Conservation (phyloP, 2,329 filamentous ascomycete genomes). For the Chrysoporthe austroafricana region DNA sequence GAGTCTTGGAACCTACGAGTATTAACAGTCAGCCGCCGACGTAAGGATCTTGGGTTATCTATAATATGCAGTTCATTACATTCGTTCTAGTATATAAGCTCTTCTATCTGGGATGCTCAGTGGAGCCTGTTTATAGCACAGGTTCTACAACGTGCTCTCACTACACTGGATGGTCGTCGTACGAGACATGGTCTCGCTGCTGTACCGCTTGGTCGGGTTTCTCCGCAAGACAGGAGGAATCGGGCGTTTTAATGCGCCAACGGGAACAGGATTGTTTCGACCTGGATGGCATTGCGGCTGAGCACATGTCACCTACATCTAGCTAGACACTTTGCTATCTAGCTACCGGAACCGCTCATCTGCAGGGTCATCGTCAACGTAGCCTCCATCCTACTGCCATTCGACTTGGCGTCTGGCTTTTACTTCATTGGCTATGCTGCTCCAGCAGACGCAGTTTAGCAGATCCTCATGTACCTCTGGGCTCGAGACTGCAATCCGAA, state of each 20-base stretch:
- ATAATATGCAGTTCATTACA: constrained; percentile 50
- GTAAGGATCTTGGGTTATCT: constrained; percentile 47
- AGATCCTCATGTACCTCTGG: constrained; percentile 48
- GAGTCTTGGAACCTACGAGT: constrained; percentile 42
- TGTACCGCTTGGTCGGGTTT: constrained; percentile 46
- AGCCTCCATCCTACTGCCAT: constrained; percentile 45
- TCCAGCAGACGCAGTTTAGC: constrained; percentile 46
- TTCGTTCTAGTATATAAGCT: constrained; percentile 52
- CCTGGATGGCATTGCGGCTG: constrained; percentile 42
- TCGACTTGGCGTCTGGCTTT: constrained; percentile 47
- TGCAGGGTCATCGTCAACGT: constrained; percentile 38
- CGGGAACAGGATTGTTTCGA: constrained; percentile 45
- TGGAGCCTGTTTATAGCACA: constrained; percentile 43
- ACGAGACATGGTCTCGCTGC: constrained; percentile 39
- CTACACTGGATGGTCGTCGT: constrained; percentile 38
- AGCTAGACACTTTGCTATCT: constrained; percentile 43
- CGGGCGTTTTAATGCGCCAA: constrained; percentile 46
- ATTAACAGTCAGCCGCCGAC: constrained; percentile 45
- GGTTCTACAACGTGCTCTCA: constrained; percentile 40
- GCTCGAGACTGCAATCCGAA: constrained; percentile 45
- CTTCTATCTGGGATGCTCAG: constrained; percentile 52
- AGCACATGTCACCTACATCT: no score
- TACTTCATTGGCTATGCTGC: constrained; percentile 45
- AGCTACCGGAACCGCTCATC: constrained; percentile 42
- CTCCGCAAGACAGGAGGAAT: constrained; percentile 45